Evolutionary conservation across 768 basidiomycete species (phyloP), one percentile per base, ranked within the genome.

Genomic region (Boletellus ananiceps): DNA sequence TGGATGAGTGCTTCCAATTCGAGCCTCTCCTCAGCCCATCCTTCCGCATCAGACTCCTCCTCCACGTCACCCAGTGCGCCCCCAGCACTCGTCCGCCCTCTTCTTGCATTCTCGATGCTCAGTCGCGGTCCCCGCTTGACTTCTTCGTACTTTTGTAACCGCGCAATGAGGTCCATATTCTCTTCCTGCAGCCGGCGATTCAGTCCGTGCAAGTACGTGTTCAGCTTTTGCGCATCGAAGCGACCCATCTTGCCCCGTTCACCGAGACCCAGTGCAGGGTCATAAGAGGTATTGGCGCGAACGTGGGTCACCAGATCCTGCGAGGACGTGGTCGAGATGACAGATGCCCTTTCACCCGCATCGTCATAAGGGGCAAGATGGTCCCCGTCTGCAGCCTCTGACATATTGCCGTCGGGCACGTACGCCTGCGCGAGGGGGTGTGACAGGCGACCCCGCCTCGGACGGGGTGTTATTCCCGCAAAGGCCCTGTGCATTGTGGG

Each of bases 221-320:
- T 94, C 55, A 95, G 67, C 68, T 93, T 95, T 15, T 78, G 77
- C 2, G 87, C 87, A 64, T 94, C 90, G 68, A 93, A 93, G 25
- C 85, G 74, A 14, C 85, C 84, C 27, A 89, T 79, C 15, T 83
- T 86, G 21, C 78, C 80, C 21, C 78, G 78, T 6, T 78, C 76
- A 8, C 82, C 85, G 40, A 86, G 81, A 13, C 87, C 88, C 62
- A 89, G 81, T 2, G 83, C 80, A 21, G 88, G 88, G 59, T 93
- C 93, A 53, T 93, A 91, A 8, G 90, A 93, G 12, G 89, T 88
- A 60, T 95, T 94, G 48, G 81, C 86, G 8, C 88, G 80, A 42
- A 72, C 67, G 61, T 89, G 83, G 5, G 84, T 82, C 2, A 89
- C 90, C 36, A 95, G 73, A 63, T 95, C 92, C 55, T 94, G 88